Base-by-base conservation (phyloP, 306 rosid genomes). In the Vicia sativa region DNA sequence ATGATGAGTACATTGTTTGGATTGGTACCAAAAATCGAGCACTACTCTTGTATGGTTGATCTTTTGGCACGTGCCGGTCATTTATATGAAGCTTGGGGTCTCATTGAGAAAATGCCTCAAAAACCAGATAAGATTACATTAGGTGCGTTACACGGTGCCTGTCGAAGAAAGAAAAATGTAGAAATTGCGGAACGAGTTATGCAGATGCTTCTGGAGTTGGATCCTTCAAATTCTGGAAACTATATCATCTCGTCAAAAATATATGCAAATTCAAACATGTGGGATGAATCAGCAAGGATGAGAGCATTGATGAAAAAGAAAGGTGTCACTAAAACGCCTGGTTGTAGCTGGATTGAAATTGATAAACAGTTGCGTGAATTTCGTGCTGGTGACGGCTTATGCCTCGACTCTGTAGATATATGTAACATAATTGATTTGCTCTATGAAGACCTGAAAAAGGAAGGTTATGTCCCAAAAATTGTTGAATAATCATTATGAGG, bases 281-380 rank as follows among this genome's bases (percentile, higher is more conserved):
- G 83, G 88, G 96, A 90, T 7, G 96, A 90, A 60, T 87, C 98
- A 14, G 98, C 98, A 38, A 87, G 80, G 84, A 86, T 90, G 91
- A 87, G 96, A 82, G 69, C 81, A 74, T 74, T 92, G 80, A 92
- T 92, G 98, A 87, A 74, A 74, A 49, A 84, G 74, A 92, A 75
- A 78, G 98, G 96, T 77, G 87, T 92, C 65, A 78, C 45, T 35
- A 90, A 92, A 82, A 87, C 93, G 77, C 98, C 98, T 71, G 98
- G 96, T 65, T 89, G 96, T 66, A 92, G 98, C 79, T 92, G 98
- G 98, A 87, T 92, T 70, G 96, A 86, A 66, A 70, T 83, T 42
- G 83, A 74, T 43, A 80, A 80, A 62, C 87, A 84, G 66, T 79
- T 86, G 74, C 88, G 83, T 50, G 98, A 92, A 77, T 90, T 92